These are phyloP conservation scores for Thermoascus crustaceus DNA, from an alignment of 2,329 filamentous ascomycete genomes.

Conservation along the genomic window DNA sequence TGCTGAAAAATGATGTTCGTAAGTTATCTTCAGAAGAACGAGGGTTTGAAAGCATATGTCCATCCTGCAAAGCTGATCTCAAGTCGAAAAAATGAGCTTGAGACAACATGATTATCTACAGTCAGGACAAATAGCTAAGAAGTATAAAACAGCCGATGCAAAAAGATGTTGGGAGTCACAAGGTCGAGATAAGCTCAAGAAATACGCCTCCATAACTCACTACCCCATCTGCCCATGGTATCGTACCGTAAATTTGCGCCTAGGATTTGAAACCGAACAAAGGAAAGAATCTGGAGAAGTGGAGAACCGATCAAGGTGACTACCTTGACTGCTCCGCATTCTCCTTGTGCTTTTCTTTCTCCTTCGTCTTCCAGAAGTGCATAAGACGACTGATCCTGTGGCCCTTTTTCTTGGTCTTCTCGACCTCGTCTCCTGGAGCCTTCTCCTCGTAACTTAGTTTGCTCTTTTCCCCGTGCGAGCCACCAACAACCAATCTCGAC, in stretches of 20 bases:
- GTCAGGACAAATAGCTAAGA: neutral
- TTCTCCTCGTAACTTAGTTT: slow-evolving; percentile 40
- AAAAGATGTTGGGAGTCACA: slow-evolving; percentile 1
- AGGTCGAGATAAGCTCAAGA: neutral
- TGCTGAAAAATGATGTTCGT: slow-evolving; percentile 29
- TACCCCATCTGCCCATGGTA: slow-evolving; percentile 2
- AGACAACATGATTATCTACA: neutral
- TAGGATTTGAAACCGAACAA: slow-evolving; percentile 8
- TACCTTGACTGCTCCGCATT: slow-evolving; percentile 10
- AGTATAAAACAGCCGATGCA: neutral
- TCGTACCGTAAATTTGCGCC: neutral
- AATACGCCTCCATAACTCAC: slow-evolving; percentile 1
- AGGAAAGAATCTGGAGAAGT: slow-evolving; percentile 11
- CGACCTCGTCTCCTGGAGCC: slow-evolving; percentile 30
- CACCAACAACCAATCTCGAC: slow-evolving; percentile 38
- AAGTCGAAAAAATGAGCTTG: neutral
- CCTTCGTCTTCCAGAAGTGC: slow-evolving; percentile 43
- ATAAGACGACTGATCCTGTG: slow-evolving; percentile 41
- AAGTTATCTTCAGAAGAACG: slow-evolving; percentile 16
- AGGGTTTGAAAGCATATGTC: neutral
- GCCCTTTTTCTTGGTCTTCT: slow-evolving; percentile 36
- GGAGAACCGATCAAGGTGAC: slow-evolving; percentile 3
- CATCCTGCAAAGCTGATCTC: slow-evolving; percentile 2
- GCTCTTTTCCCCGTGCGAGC: slow-evolving; percentile 37
- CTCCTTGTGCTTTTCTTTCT: slow-evolving; percentile 29